These are phyloP conservation scores for Vaccinium macrocarpon DNA, from an alignment of 148 eudicot species.

Conservation along the genomic window DNA sequence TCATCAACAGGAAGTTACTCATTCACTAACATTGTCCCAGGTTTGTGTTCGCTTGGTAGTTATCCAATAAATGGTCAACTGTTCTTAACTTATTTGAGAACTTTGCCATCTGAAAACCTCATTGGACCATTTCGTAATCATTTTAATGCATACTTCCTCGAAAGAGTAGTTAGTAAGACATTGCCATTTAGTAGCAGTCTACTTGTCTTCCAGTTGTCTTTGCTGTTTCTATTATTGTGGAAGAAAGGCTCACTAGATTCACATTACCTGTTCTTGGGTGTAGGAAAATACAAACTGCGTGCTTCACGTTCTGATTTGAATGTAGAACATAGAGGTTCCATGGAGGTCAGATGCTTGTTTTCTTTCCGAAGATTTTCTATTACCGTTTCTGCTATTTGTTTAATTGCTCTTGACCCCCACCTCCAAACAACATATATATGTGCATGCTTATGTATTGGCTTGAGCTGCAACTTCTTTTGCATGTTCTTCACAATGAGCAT, in stretches of 20 bases:
- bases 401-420: not conserved
- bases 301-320: constrained; percentile 77
- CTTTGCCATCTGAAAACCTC: constrained; percentile 1
- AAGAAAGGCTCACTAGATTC: not conserved
- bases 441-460: not conserved
- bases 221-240: not conserved
- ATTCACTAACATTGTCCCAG: constrained; percentile 76
- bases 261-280: constrained; percentile 24
- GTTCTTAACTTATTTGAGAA: not conserved
- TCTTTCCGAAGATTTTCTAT: not conserved
- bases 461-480: constrained; percentile 6
- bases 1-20: constrained; percentile 67
- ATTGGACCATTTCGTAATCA: not conserved
- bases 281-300: constrained; percentile 73
- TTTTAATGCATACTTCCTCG: not conserved
- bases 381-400: constrained; percentile 2
- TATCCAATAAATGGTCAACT: not conserved
- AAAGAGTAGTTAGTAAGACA: not conserved
- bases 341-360: constrained; percentile 53
- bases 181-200: not conserved
- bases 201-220: not conserved
- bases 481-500: constrained; percentile 1
- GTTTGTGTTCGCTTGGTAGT: constrained; percentile 33
- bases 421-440: not conserved
- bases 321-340: constrained; percentile 67